Conservation (phyloP, 805 yeast species). For the Pichia heedii region DNA sequence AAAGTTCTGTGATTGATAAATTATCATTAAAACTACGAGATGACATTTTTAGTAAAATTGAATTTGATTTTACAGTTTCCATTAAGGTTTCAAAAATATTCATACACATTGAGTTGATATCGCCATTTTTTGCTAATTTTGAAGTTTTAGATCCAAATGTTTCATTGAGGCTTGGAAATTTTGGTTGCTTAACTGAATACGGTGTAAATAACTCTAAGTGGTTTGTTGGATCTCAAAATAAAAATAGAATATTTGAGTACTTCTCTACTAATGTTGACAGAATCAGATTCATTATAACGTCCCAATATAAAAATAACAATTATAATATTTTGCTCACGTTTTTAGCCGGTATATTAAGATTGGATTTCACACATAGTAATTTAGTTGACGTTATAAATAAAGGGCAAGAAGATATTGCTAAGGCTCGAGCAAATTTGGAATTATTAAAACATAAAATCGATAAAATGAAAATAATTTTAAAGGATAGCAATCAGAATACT, state of each 20-base stretch:
- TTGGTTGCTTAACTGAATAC: constrained; percentile 4
- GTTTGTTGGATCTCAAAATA: constrained; percentile 7
- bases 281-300: background rate
- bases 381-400: constrained; percentile 4
- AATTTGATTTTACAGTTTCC: constrained; percentile 1
- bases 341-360: constrained; percentile 3
- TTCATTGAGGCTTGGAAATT: constrained; percentile 1
- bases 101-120: constrained; percentile 6
- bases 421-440: background rate
- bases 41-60: background rate
- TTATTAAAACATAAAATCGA: background rate
- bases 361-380: constrained; percentile 10
- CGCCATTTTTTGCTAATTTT: constrained; percentile 10
- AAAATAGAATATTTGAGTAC: constrained; percentile 1
- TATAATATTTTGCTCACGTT: background rate
- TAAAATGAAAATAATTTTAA: background rate
- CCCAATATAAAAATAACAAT: background rate
- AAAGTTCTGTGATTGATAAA: background rate
- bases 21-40: background rate
- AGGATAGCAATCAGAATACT: background rate
- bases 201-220: background rate
- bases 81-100: background rate
- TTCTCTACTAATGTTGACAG: constrained; percentile 7
- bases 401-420: constrained; percentile 3
- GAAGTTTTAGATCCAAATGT: constrained; percentile 6